These are phyloP conservation scores for Polygonum maritimum DNA, from an alignment of 148 eudicot species.

Conservation along the genomic window DNA sequence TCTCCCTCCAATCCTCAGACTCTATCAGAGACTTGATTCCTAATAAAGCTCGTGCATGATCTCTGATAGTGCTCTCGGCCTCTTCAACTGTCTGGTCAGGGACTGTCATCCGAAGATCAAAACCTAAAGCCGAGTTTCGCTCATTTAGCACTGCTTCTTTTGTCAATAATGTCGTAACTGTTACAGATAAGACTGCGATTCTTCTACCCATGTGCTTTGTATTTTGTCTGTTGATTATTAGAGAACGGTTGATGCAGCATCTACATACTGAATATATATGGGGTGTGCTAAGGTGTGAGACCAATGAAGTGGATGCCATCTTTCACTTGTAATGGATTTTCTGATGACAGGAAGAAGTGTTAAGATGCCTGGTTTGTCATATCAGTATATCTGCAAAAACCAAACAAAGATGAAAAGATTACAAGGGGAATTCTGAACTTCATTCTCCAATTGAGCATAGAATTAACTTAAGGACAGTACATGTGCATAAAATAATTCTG, in stretches of 20 bases:
- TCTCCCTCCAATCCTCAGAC: constrained; percentile 41
- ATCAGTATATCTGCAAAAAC: background rate
- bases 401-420: background rate
- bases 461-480: background rate
- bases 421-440: background rate
- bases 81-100: constrained; percentile 62
- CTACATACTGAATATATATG: background rate
- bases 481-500: background rate
- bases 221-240: background rate
- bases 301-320: constrained; percentile 7
- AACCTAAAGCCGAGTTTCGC: constrained; percentile 11
- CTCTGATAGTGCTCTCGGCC: constrained; percentile 33
- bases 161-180: background rate
- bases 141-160: constrained; percentile 1
- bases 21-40: constrained; percentile 35
- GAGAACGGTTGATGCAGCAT: background rate
- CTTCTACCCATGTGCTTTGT: constrained; percentile 11
- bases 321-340: background rate
- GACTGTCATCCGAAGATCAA: constrained; percentile 42
- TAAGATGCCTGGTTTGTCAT: background rate
- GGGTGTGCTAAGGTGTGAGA: background rate
- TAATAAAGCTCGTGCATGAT: constrained; percentile 31
- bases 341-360: background rate
- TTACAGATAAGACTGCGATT: background rate
- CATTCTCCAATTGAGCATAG: background rate